Conservation (phyloP, 352 stramenopile species). For the Phytophthora sp. region DNA sequence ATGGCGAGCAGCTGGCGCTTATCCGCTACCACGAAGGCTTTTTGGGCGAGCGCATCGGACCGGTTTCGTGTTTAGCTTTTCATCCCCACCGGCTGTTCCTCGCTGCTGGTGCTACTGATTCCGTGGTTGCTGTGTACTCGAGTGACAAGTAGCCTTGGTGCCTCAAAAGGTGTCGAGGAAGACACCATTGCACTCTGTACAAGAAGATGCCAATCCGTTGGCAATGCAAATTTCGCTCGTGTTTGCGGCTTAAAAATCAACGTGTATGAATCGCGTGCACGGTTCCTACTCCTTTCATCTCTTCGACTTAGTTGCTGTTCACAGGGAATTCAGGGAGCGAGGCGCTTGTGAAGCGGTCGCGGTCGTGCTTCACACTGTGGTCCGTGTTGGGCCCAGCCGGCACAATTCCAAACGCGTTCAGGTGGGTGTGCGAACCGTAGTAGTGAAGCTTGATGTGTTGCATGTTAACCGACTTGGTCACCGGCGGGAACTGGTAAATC, state of each 20-base stretch:
- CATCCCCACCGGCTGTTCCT: conserved; percentile 96
- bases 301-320: conserved; percentile 14
- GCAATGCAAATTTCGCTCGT: conserved; percentile 2
- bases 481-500: conserved; percentile 93
- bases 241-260: conserved; percentile 16
- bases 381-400: conserved; percentile 76
- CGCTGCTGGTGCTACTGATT: conserved; percentile 95
- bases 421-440: conserved; percentile 93
- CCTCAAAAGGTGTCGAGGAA: too few species aligned
- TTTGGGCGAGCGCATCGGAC: conserved; percentile 96
- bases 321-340: conserved; percentile 38
- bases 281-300: background rate
- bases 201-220: conserved; percentile 2
- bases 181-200: too few species aligned
- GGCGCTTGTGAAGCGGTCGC: conserved; percentile 57
- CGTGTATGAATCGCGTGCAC: conserved; percentile 6
- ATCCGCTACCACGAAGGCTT: conserved; percentile 97
- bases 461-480: conserved; percentile 93
- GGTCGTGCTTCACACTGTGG: conserved; percentile 66
- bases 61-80: conserved; percentile 97
- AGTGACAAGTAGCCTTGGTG: conserved; percentile 63
- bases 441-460: conserved; percentile 98
- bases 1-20: conserved; percentile 85
- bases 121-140: conserved; percentile 94
- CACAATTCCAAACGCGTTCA: conserved; percentile 96